These are phyloP conservation scores for Xylariaceae sp. DNA, from an alignment of 2,329 filamentous ascomycete genomes.

Conservation along the genomic window DNA sequence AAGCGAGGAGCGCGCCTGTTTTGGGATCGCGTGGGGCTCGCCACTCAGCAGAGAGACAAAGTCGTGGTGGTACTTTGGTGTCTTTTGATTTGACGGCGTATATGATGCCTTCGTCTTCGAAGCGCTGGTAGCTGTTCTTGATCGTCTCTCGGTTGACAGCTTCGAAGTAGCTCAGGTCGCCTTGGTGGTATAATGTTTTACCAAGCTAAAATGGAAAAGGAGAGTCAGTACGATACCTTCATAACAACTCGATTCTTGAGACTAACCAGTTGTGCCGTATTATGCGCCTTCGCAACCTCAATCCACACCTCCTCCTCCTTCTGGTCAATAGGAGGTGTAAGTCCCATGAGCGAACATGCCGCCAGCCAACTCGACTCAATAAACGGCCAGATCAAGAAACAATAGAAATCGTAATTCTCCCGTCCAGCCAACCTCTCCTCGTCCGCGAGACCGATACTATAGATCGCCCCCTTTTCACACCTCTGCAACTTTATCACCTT, in stretches of 20 bases:
- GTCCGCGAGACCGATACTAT: constrained; percentile 67
- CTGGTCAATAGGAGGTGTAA: constrained; percentile 63
- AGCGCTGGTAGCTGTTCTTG: constrained; percentile 84
- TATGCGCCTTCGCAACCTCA: constrained; percentile 69
- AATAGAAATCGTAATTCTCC: constrained; percentile 98
- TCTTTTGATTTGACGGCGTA: constrained; percentile 66
- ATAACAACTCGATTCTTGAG: no score
- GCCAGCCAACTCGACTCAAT: constrained; percentile 93
- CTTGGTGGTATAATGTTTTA: constrained; percentile 96
- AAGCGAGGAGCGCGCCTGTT: constrained; percentile 58
- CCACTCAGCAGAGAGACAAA: constrained; percentile 72
- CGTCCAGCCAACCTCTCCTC: constrained; percentile 71
- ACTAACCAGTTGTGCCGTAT: constrained; percentile 72
- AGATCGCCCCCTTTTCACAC: constrained; percentile 50
- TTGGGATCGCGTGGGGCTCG: constrained; percentile 58
- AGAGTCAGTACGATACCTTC: constrained; percentile 17
- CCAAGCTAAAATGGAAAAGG: constrained; percentile 56
- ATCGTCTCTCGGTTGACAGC: constrained; percentile 97
- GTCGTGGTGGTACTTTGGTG: constrained; percentile 52
- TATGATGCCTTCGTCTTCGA: constrained; percentile 87
- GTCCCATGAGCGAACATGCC: constrained; percentile 78
- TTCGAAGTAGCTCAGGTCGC: constrained; percentile 94
- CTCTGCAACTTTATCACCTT: constrained; percentile 66
- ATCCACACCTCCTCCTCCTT: constrained; percentile 71
- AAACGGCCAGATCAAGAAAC: constrained; percentile 97